Percentiles rank a stretch among this genome's conserved stretches.
These are phyloP conservation scores for Fragaria iinumae DNA, from an alignment of 306 rosid genomes.

Conservation along the genomic window DNA sequence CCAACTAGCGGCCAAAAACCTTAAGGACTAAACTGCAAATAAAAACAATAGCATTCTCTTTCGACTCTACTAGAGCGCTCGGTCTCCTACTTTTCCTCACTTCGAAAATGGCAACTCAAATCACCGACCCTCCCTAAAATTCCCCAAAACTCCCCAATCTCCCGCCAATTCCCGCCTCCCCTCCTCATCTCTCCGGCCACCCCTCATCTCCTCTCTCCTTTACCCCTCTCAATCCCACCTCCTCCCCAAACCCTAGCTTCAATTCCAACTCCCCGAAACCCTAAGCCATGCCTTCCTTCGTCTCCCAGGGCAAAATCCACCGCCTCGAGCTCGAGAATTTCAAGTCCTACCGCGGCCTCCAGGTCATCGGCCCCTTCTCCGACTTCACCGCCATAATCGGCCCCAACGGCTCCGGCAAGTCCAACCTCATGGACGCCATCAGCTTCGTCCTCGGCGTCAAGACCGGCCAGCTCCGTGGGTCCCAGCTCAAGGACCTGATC, in stretches of 20 bases:
- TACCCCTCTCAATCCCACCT: background rate
- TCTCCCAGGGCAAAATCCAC: slow-evolving; percentile 79
- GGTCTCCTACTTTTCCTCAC: background rate
- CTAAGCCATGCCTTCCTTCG: slow-evolving; percentile 70
- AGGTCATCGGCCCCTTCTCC: slow-evolving; percentile 81
- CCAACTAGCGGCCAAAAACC: too few relatives aligned
- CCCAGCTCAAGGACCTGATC: slow-evolving; percentile 89
- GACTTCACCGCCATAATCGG: slow-evolving; percentile 98
- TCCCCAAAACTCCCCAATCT: slow-evolving; percentile 9
- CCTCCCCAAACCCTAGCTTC: background rate
- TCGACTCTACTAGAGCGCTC: too few relatives aligned
- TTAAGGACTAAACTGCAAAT: too few relatives aligned
- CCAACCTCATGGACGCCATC: slow-evolving; percentile 98
- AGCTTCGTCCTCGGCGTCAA: slow-evolving; percentile 98
- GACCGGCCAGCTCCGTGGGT: slow-evolving; percentile 94
- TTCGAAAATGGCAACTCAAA: background rate
- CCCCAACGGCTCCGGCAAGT: slow-evolving; percentile 95
- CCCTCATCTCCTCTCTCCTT: background rate
- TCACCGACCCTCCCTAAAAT: background rate
- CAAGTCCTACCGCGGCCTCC: slow-evolving; percentile 93
- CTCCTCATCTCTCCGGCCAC: background rate
- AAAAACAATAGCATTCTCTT: too few relatives aligned
- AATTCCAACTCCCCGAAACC: background rate
- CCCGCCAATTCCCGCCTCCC: slow-evolving; percentile 39
- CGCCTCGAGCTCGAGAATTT: slow-evolving; percentile 88